Percentiles rank a stretch among this genome's conserved stretches.
Conservation (phyloP, 495 filamentous ascomycete species). For the Pyrenula massariospora region DNA sequence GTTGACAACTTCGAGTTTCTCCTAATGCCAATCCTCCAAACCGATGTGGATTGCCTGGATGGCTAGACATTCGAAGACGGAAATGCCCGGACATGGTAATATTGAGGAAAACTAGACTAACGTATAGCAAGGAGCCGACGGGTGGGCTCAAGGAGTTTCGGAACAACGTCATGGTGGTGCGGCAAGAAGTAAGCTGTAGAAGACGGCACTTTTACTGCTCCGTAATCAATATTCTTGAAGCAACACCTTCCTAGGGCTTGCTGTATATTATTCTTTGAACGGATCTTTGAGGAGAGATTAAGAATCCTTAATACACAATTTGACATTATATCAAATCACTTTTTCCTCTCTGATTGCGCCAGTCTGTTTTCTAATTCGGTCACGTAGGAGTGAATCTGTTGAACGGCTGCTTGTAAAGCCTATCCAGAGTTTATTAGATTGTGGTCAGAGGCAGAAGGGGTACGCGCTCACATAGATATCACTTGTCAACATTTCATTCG, state of each 20-base stretch:
- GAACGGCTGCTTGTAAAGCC: conserved; percentile 79
- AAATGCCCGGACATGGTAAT: too few relatives aligned
- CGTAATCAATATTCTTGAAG: not conserved
- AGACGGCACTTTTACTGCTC: too few relatives aligned
- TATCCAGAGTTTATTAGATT: conserved; percentile 21
- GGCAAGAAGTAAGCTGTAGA: too few relatives aligned
- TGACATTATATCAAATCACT: conserved; percentile 13
- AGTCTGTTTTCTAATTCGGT: conserved; percentile 72
- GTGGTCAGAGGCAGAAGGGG: conserved; percentile 1
- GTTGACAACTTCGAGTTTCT: too few relatives aligned
- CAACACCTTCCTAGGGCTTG: not conserved
- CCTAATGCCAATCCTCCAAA: too few relatives aligned
- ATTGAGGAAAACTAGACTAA: too few relatives aligned
- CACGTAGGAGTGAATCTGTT: conserved; percentile 75
- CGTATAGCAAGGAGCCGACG: too few relatives aligned
- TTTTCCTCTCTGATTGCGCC: conserved; percentile 55
- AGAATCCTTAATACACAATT: not conserved
- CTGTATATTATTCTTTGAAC: not conserved
- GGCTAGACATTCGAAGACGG: too few relatives aligned
- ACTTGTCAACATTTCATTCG: conserved; percentile 87
- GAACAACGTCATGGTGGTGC: too few relatives aligned
- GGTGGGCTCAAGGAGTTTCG: too few relatives aligned
- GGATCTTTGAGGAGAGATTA: not conserved
- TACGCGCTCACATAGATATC: conserved; percentile 77
- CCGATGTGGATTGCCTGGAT: too few relatives aligned